phyloP scores from a whole-genome alignment of 163 green algal genomes.

The Chlorella variabilis region DNA sequence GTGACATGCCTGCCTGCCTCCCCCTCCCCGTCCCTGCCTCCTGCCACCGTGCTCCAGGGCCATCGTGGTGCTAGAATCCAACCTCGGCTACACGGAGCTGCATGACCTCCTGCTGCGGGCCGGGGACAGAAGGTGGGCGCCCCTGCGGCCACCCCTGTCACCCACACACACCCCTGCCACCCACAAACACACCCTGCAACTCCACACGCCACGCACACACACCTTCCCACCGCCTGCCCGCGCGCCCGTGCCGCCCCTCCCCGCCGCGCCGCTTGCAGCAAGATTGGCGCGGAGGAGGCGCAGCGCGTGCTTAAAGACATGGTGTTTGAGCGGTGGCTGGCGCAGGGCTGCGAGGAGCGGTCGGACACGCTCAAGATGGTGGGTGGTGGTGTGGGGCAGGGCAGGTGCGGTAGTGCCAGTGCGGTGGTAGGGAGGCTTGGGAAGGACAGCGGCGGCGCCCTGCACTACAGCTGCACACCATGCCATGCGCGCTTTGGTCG shows the following conservation, averaged over 20 bases:
- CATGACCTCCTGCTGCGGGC: conserved; percentile 63
- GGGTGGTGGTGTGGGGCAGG: neutral
- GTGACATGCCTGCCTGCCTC: no score
- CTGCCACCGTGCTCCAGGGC: conserved; percentile 67
- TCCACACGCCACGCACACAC: neutral
- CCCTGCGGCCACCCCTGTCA: no score
- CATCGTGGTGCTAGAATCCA: conserved; percentile 91
- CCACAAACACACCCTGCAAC: no score
- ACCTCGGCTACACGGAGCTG: conserved; percentile 85
- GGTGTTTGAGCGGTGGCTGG: conserved; percentile 71
- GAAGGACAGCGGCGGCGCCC: neutral
- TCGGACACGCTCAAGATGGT: conserved; percentile 76
- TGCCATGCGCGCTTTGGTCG: neutral
- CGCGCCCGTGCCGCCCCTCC: no score
- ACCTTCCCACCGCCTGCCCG: no score
- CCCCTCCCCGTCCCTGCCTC: no score
- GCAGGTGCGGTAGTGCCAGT: neutral
- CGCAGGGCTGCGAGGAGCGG: conserved; percentile 68
- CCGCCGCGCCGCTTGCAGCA: conserved; percentile 21
- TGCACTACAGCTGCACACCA: no score
- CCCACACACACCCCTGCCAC: neutral
- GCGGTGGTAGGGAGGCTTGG: neutral
- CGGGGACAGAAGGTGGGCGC: conserved; percentile 32
- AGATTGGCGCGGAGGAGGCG: conserved; percentile 58
- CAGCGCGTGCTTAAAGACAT: conserved; percentile 73